Conservation (phyloP, 768 basidiomycete genomes). For the Tricholoma furcatifolium region DNA sequence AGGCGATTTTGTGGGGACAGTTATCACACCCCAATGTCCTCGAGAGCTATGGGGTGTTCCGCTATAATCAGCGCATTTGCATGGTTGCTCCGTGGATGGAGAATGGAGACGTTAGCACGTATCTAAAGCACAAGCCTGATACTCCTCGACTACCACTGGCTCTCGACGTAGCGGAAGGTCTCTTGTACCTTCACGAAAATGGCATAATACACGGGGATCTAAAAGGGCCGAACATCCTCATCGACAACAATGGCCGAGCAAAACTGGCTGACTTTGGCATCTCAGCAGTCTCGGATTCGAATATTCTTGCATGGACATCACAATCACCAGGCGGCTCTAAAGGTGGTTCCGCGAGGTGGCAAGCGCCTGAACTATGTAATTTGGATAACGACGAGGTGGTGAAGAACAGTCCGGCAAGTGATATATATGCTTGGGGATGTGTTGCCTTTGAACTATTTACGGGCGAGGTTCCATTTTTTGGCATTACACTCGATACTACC, state of each 20-base stretch:
- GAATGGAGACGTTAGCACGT: neutral
- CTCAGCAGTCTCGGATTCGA: no score
- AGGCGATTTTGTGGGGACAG: neutral
- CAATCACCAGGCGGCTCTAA: neutral
- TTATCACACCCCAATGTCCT: conserved; percentile 13
- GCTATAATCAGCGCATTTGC: conserved; percentile 8
- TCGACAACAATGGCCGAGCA: neutral
- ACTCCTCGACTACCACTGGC: neutral
- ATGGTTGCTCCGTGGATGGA: conserved; percentile 12
- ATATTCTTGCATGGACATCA: neutral
- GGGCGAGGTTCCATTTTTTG: neutral
- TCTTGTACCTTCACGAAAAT: no score
- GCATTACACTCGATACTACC: neutral
- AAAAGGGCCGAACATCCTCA: neutral
- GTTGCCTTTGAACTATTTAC: neutral
- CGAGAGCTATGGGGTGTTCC: conserved; percentile 12
- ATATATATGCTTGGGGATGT: no score
- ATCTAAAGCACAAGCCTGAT: neutral
- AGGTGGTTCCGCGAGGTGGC: conserved; percentile 4
- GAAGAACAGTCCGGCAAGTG: no score
- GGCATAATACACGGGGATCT: no score
- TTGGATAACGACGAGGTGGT: neutral
- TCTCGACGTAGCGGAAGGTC: neutral
- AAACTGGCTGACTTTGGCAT: no score
- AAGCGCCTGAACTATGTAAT: conserved; percentile 2